Evolutionary conservation across 805 yeast species (phyloP).

Genomic region (Teunomyces atbi): DNA sequence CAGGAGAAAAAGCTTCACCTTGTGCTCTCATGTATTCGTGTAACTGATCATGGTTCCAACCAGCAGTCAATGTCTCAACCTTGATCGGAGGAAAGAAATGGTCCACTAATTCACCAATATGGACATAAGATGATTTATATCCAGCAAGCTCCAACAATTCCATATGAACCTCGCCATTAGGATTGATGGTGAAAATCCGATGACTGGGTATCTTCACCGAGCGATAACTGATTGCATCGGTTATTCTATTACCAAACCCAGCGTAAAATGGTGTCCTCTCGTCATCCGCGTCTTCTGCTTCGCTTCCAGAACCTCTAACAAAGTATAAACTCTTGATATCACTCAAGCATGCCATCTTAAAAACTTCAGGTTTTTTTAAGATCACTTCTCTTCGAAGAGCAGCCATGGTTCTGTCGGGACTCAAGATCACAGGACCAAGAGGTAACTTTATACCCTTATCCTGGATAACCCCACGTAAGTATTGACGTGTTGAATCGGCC

Average conservation of each 20-base stretch:
- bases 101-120: conserved; percentile 90
- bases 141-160: conserved; percentile 94
- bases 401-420: conserved; percentile 96
- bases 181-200: conserved; percentile 90
- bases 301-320: neutral
- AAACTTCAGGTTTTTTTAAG: conserved; percentile 94
- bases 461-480: conserved; percentile 74
- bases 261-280: conserved; percentile 87
- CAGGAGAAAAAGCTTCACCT: conserved; percentile 7
- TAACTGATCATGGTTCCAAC: conserved; percentile 38
- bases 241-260: conserved; percentile 94
- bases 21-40: conserved; percentile 29
- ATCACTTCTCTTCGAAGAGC: conserved; percentile 91
- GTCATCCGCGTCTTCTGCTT: conserved; percentile 23
- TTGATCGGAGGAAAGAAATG: conserved; percentile 88
- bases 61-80: conserved; percentile 28
- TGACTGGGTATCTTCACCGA: conserved; percentile 94
- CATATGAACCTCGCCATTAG: conserved; percentile 97
- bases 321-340: conserved; percentile 77
- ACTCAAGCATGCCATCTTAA: conserved; percentile 93
- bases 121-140: conserved; percentile 80
- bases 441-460: conserved; percentile 71
- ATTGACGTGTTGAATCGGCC: conserved; percentile 87
- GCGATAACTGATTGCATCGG: conserved; percentile 93
- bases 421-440: conserved; percentile 86